Evolutionary conservation across 2,329 filamentous ascomycete genomes (phyloP), one percentile per base, ranked within the genome.

Genomic region (Dactylonectria estremocensis): DNA sequence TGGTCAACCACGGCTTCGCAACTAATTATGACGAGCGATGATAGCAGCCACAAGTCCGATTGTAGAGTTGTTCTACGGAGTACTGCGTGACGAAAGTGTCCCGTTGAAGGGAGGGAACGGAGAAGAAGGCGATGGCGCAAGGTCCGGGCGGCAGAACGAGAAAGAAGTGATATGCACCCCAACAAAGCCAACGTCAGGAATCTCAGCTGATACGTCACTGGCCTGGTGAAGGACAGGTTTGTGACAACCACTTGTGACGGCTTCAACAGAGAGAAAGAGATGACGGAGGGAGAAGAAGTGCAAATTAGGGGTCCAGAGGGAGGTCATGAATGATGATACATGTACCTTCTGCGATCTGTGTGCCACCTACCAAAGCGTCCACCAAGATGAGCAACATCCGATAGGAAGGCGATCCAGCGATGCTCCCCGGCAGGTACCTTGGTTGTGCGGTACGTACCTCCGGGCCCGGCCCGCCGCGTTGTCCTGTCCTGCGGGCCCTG

Each of bases 401-500:
- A 54, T 40, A 10, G 24, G 31, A 55, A 48, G 14, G 49, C 14
- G 14, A 43, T 45, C 20, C 24, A 28, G 24, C 24, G 24, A 28
- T 28, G 24, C 7, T 55, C 63, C 35, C 45, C 54, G 45, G 45
- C 18, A 18, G 24, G 33, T 48, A 64, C 55, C 55, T 49, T 11
- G 31, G 31, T 22, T 18, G 20, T n/a, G n/a, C 22, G 48, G 53
- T 63, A 71, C 61, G 55, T 68, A 66, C 46, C 64, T 52, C 66
- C 69, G 71, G 43, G 50, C 63, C 71, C 73, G 69, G 72, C 58
- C 72, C 73, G 73, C 71, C 60, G 64, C 57, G 13, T 40, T 28
- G 20, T 20, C 46, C 58, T 43, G 40, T 43, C 40, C 40, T 43
- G 40, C 40, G 40, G 40, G 40, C 40, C 40, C 40, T 43, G 14